Base-by-base conservation (phyloP, 176 grass and related monocot species). In the Ensete ventricosum region DNA sequence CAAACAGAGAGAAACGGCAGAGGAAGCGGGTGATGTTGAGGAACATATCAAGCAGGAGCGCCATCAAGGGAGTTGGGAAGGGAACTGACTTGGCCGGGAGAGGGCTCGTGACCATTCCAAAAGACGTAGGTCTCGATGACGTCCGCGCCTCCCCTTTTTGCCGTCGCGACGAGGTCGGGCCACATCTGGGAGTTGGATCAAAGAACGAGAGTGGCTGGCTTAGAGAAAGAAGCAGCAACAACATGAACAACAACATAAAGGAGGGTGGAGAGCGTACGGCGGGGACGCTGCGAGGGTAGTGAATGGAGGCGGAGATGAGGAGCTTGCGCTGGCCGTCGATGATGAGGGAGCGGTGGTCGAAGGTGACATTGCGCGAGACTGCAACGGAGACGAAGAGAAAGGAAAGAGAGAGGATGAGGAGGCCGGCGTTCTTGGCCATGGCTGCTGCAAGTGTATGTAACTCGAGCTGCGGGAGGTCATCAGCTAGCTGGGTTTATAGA, bases 281-380 rank as follows among this genome's bases (percentile, higher is more conserved):
- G 52, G 95, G 95, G 73, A 94, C 95, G 78, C 95, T 99, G 50
- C 95, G 95, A 48, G 95, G 90, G 82, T 94, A 99, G 86, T 99
- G 95, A 76, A 99, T 94, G 84, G 95, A 89, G 78, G 90, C 85
- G 82, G 95, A 99, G 90, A 99, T 99, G 84, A 99, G 14, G 65
- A 99, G 85, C 55, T 78, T 88, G 76, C 95, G 95, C 63, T 79
- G 84, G 86, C 90, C 95, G 57, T 83, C 77, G 84, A 99, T 85
- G 91, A 94, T 85, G 82, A 99, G 95, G 67, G 95, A 99, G 78
- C 90, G 95, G 64, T 81, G 82, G 83, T 99, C 95, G 73, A 94
- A 99, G 82, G 86, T 91, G 62, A 99, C 88, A 50, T 80, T 89
- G 70, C 81, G 68, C 25, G 86, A 71, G 19, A 80, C 54, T 24